A percentile compares a stretch with the other conserved stretches of the same genome.
Conservation (phyloP, 331 rosid species). For the Ulmus americana region DNA sequence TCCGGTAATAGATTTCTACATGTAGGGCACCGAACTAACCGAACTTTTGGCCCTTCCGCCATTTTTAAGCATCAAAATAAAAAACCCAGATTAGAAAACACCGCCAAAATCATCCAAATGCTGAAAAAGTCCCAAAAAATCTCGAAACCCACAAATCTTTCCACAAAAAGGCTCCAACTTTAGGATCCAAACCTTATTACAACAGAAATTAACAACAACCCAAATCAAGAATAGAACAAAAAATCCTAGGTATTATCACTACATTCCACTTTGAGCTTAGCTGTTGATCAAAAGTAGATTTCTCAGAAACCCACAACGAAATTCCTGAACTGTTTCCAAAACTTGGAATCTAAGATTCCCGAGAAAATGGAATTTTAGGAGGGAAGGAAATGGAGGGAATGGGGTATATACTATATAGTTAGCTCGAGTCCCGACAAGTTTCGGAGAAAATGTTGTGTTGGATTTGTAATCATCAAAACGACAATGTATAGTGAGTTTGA, state of each 20-base stretch:
- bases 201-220: background rate
- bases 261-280: background rate
- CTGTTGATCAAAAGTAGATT: background rate
- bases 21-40: conserved; percentile 32
- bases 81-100: conserved; percentile 17
- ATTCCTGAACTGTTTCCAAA: background rate
- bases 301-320: conserved; percentile 4
- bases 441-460: background rate
- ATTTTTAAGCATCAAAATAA: conserved; percentile 14
- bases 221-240: background rate
- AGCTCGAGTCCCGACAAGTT: conserved; percentile 4
- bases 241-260: background rate
- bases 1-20: conserved; percentile 29
- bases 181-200: background rate
- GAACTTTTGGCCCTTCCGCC: conserved; percentile 24
- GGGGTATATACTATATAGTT: too few relatives aligned
- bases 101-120: conserved; percentile 6
- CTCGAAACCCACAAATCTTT: conserved; percentile 12
- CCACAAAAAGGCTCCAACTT: background rate
- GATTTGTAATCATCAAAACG: background rate
- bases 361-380: conserved; percentile 4
- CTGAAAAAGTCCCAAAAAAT: conserved; percentile 14
- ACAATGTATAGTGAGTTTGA: background rate
- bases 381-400: background rate
- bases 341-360: background rate